These are phyloP conservation scores for Gynostemma pentaphyllum DNA, from an alignment of 306 rosid species.

Conservation along the genomic window DNA sequence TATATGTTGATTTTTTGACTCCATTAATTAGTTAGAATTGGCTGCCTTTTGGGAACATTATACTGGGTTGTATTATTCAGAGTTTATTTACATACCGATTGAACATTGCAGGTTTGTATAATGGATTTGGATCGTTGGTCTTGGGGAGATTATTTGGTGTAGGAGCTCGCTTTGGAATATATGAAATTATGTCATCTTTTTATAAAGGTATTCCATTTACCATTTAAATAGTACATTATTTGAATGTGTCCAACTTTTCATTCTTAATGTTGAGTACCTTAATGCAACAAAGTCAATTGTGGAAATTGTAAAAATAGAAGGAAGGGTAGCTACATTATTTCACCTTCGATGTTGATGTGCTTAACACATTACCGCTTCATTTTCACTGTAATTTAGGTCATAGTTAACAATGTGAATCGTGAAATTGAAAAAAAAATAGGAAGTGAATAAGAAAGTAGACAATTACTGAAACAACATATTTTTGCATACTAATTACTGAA, in stretches of 20 bases:
- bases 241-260: not conserved
- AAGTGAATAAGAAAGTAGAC: too few species aligned
- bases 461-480: too few species aligned
- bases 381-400: not conserved
- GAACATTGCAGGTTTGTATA: slow-evolving; percentile 47
- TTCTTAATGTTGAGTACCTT: not conserved
- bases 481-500: too few species aligned
- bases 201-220: slow-evolving; percentile 43
- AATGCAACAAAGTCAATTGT: not conserved
- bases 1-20: not conserved
- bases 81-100: slow-evolving; percentile 17
- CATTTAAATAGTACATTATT: not conserved
- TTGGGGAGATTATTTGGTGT: slow-evolving; percentile 64
- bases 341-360: too few species aligned
- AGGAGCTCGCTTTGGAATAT: slow-evolving; percentile 85
- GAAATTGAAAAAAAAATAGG: not conserved
- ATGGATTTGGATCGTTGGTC: slow-evolving; percentile 70
- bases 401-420: not conserved
- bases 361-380: too few species aligned
- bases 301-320: too few species aligned
- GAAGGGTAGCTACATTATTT: too few species aligned
- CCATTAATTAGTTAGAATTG: not conserved
- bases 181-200: slow-evolving; percentile 73
- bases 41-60: not conserved
- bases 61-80: not conserved